Conservation (phyloP, 768 basidiomycete genomes). For the Coprinellus aureogranulatus region DNA sequence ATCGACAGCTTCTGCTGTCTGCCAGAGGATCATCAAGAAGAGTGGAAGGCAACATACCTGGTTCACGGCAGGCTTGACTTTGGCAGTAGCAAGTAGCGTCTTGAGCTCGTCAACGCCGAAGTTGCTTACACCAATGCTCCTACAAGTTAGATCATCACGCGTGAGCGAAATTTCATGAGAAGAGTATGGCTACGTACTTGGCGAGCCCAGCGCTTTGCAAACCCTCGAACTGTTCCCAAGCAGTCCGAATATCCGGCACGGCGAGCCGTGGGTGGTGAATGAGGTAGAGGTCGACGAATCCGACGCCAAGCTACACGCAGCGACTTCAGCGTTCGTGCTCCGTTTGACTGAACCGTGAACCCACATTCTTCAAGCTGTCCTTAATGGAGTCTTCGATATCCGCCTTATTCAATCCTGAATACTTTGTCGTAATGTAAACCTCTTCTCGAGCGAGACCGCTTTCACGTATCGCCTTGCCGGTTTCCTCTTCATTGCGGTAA, state of each 20-base stretch:
- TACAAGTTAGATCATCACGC: slow-evolving; percentile 17
- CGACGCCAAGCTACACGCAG: slow-evolving; percentile 51
- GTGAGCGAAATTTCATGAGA: neutral
- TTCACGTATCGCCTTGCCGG: slow-evolving; percentile 50
- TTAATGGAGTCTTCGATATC: slow-evolving; percentile 55
- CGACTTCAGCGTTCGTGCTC: too few species aligned
- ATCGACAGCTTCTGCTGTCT: too few species aligned
- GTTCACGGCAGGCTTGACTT: slow-evolving; percentile 64
- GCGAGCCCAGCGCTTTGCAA: slow-evolving; percentile 54
- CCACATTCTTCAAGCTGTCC: slow-evolving; percentile 54
- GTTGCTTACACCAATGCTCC: slow-evolving; percentile 75
- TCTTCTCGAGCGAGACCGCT: slow-evolving; percentile 56
- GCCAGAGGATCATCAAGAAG: neutral
- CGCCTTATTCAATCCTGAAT: slow-evolving; percentile 48
- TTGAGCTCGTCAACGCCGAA: slow-evolving; percentile 55
- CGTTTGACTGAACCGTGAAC: too few species aligned
- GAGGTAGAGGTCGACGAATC: slow-evolving; percentile 70
- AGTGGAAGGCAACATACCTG: slow-evolving; percentile 53
- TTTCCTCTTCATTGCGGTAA: slow-evolving; percentile 61
- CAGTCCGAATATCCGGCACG: slow-evolving; percentile 55
- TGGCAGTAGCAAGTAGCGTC: slow-evolving; percentile 54
- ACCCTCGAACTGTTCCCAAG: slow-evolving; percentile 64
- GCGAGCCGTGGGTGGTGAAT: slow-evolving; percentile 59
- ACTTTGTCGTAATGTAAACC: slow-evolving; percentile 67
- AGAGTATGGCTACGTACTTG: slow-evolving; percentile 40